Conservation (phyloP, 2,329 filamentous ascomycete genomes). For the Dendrostoma leiphaemia region DNA sequence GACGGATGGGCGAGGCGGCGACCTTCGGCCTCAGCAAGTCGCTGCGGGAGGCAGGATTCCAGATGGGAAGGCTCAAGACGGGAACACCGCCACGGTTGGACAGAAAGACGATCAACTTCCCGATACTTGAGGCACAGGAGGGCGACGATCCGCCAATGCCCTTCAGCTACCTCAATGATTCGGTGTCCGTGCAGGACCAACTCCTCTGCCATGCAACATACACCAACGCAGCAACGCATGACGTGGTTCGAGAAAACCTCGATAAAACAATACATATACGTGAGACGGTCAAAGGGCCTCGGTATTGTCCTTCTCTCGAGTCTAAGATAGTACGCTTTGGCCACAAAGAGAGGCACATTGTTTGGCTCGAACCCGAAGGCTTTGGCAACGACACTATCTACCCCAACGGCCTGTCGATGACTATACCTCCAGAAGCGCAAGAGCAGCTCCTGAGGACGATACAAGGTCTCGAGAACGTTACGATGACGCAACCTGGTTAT, state of each 20-base stretch:
- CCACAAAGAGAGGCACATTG: slow-evolving; percentile 77
- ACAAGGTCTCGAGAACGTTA: slow-evolving; percentile 80
- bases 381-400: slow-evolving; percentile 89
- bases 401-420: slow-evolving; percentile 97
- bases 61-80: slow-evolving; percentile 87
- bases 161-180: slow-evolving; percentile 85
- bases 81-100: slow-evolving; percentile 90
- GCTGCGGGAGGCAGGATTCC: slow-evolving; percentile 81
- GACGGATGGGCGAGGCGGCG: slow-evolving; percentile 89
- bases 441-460: slow-evolving; percentile 83
- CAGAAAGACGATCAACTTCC: slow-evolving; percentile 77
- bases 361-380: slow-evolving; percentile 97
- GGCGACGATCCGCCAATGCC: slow-evolving; percentile 85
- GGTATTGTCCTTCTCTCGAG: slow-evolving; percentile 94
- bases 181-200: slow-evolving; percentile 76
- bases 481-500: slow-evolving; percentile 92
- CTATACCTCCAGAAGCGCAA: slow-evolving; percentile 84
- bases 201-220: slow-evolving; percentile 83
- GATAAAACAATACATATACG: slow-evolving; percentile 95
- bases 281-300: slow-evolving; percentile 88
- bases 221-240: slow-evolving; percentile 80
- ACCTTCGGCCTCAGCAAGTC: slow-evolving; percentile 93
- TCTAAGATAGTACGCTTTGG: slow-evolving; percentile 89
- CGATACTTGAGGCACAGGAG: slow-evolving; percentile 65
- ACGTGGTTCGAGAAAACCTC: slow-evolving; percentile 83